phyloP scores from a whole-genome alignment of 2,329 filamentous ascomycete genomes.

The Lasiodiplodia sp. region DNA sequence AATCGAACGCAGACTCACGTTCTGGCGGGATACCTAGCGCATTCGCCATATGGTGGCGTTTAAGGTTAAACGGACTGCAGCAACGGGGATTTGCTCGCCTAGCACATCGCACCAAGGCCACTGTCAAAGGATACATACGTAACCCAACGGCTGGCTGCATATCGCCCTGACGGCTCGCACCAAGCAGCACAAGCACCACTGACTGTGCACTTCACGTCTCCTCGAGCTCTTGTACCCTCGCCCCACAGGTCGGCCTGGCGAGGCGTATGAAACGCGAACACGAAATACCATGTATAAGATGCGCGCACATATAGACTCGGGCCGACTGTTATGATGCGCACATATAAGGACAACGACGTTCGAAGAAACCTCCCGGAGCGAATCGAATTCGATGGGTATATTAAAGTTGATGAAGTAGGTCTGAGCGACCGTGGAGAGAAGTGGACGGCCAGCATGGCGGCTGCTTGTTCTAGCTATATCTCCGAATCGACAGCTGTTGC shows the following conservation, averaged over 20 bases:
- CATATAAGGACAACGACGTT: conserved; percentile 24
- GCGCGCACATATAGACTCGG: conserved; percentile 24
- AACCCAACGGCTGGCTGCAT: background rate
- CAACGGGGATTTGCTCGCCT: background rate
- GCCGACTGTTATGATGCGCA: conserved; percentile 25
- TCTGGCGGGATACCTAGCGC: no score
- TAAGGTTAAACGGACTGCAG: background rate
- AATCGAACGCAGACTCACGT: no score
- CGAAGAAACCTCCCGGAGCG: conserved; percentile 3
- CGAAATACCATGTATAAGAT: conserved; percentile 22
- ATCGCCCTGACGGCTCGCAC: background rate
- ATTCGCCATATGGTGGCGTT: no score
- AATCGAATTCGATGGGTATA: background rate
- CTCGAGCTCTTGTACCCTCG: conserved; percentile 3
- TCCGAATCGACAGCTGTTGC: background rate
- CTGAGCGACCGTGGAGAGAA: background rate
- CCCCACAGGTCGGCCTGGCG: background rate
- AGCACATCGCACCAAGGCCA: background rate
- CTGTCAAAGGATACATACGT: background rate
- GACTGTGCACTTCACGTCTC: background rate
- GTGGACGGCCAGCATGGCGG: background rate
- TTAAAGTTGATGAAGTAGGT: conserved; percentile 11
- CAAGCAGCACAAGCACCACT: background rate
- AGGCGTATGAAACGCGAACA: conserved; percentile 13
- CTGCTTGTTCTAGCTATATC: background rate